Percentiles rank a stretch among this genome's conserved stretches.
phyloP scores from a whole-genome alignment of 2,329 filamentous ascomycete species.

The Macrophomina tecta region DNA sequence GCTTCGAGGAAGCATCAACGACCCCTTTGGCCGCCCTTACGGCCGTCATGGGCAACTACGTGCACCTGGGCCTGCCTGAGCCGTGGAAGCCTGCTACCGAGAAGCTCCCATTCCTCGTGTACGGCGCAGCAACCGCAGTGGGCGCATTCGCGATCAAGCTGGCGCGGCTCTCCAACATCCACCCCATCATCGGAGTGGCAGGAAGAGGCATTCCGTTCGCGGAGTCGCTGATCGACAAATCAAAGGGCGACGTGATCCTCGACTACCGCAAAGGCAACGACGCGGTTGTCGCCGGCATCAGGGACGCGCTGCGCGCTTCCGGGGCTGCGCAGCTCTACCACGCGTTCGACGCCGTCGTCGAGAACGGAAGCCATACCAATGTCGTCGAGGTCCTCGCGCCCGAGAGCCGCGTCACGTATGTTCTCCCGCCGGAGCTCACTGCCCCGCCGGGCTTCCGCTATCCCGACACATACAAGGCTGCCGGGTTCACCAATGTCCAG shows the following conservation, averaged over 20 bases:
- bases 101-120: conserved; percentile 45
- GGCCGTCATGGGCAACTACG: conserved; percentile 52
- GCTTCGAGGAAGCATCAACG: conserved; percentile 58
- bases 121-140: conserved; percentile 49
- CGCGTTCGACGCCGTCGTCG: conserved; percentile 64
- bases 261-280: conserved; percentile 64
- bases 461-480: conserved; percentile 46
- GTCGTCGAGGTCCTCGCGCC: conserved; percentile 47
- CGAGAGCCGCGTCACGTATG: conserved; percentile 43
- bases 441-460: conserved; percentile 45
- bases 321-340: conserved; percentile 49
- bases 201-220: conserved; percentile 45
- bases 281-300: conserved; percentile 54
- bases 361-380: conserved; percentile 41
- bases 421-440: conserved; percentile 43
- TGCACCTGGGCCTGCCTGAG: conserved; percentile 48
- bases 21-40: conserved; percentile 56
- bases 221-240: conserved; percentile 44
- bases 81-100: conserved; percentile 44
- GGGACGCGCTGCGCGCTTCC: conserved; percentile 50
- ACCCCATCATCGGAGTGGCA: conserved; percentile 52
- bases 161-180: conserved; percentile 46
- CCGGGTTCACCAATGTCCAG: conserved; percentile 45
- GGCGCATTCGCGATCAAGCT: conserved; percentile 51
- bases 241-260: conserved; percentile 51